Base-by-base conservation (phyloP, 371 early-diverging fungal genomes). In the Syncephalastrum monosporum region DNA sequence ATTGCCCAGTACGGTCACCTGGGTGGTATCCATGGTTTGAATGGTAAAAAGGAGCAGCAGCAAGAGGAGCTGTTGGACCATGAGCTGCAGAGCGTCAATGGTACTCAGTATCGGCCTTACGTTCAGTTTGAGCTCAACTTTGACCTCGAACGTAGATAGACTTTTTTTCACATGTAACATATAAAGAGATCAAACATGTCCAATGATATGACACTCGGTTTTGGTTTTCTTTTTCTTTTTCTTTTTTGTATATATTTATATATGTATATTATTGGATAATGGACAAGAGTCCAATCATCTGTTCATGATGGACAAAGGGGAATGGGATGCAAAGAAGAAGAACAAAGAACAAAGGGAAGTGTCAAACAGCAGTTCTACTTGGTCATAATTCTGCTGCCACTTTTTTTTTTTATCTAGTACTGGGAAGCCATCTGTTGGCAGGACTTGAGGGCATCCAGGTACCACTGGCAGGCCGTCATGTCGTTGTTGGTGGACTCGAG, bases 21-120 rank as follows among this genome's bases (percentile, higher is more conserved):
- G 41, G 87, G 85, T 17, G 86, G 86, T 55, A 64, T 80, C 13
- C 73, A 77, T 42, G 81, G 80, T 21, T 53, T 55, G 55, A 53
- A 68, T 27, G 52, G 47, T 8, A 63, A 64, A 23, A 44, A 74
- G 74, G n/a, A 57, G 64, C 17, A 67, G 57, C 29, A 69, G 47
- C 55, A 70, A 49, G 90, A 89, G 42, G 89, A 82, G 19, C 59
- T 73, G 27, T 68, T 91, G 60, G 90, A 91, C 64, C 90, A 91
- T 53, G 93, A 92, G 53, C 80, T 87, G 60, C 87, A 84, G 64
- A 73, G 72, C 48, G 79, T 91, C 47, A 80, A 92, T 48, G 91
- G 89, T 54, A 92, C 89, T 67, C 93, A 91, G 53, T 96, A 94
- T 66, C 80, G 88, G 52, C 95, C 96, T 7, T 91, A 87, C 72